Conservation (phyloP, 2,329 filamentous ascomycete species). For the Nectriaceae sp. region DNA sequence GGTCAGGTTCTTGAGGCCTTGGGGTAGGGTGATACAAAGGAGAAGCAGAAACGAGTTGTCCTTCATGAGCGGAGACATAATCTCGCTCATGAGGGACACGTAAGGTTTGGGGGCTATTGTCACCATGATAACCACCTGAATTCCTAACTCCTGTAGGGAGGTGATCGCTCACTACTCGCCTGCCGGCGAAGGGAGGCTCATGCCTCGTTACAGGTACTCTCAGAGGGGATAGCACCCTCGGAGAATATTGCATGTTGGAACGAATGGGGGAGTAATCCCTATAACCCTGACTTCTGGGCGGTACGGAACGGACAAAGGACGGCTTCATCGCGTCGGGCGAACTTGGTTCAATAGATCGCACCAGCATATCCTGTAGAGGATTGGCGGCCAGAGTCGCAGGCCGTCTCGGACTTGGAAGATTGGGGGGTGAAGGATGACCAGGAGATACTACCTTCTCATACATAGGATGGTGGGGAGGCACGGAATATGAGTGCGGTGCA, state of each 20-base stretch:
- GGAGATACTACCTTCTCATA: conserved; percentile 30
- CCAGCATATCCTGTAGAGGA: conserved; percentile 43
- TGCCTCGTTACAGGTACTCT: conserved; percentile 17
- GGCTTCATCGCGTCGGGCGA: conserved; percentile 40
- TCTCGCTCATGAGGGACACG: conserved; percentile 11
- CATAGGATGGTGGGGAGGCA: conserved; percentile 13
- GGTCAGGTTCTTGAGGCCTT: conserved; percentile 17
- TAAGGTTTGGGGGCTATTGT: conserved; percentile 7
- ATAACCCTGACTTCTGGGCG: conserved; percentile 27
- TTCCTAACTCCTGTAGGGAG: conserved; percentile 7
- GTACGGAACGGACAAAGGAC: conserved; percentile 36
- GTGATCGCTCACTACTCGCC: conserved; percentile 18
- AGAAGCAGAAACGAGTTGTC: conserved; percentile 9
- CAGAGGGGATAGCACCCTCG: conserved; percentile 20
- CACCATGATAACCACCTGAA: conserved; percentile 10
- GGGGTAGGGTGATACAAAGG: conserved; percentile 14
- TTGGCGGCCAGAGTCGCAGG: conserved; percentile 14
- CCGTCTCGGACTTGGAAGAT: conserved; percentile 23
- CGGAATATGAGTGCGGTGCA: conserved; percentile 19
- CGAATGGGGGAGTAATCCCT: conserved; percentile 20
- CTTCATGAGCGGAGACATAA: conserved; percentile 9
- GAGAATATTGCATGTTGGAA: conserved; percentile 20
- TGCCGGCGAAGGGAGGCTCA: conserved; percentile 16
- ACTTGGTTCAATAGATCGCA: conserved; percentile 48
- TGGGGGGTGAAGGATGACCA: conserved; percentile 17